A percentile compares a stretch with the other conserved stretches of the same genome.
Evolutionary conservation across 768 basidiomycete genomes (phyloP).

Genomic region (Crassisporium funariophilum): DNA sequence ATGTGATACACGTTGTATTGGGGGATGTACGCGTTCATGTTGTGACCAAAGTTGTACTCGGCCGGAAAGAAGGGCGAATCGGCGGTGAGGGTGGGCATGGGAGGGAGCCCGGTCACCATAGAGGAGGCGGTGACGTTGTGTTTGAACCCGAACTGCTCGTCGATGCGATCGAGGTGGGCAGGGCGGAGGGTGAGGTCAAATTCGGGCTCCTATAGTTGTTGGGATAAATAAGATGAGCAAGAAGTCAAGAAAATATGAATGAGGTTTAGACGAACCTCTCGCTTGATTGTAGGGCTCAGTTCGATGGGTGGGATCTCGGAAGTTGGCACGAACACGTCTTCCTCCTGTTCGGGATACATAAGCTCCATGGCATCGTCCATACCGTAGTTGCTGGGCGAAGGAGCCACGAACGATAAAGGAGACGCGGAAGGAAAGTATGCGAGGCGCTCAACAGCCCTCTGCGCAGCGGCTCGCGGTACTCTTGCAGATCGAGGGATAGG

Average conservation of each 20-base stretch:
- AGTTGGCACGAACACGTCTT: conserved; percentile 21
- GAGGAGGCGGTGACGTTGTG: conserved; percentile 2
- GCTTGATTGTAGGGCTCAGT: conserved; percentile 10
- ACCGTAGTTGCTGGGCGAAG: not conserved
- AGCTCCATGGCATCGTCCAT: too few relatives aligned
- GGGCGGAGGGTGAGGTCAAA: not conserved
- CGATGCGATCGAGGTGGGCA: conserved; percentile 18
- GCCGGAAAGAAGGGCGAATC: not conserved
- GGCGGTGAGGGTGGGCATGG: not conserved
- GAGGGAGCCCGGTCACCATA: not conserved
- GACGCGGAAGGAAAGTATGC: not conserved
- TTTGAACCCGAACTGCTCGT: conserved; percentile 18
- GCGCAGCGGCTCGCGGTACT: conserved; percentile 11
- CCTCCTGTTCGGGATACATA: too few relatives aligned
- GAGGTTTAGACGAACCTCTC: not conserved
- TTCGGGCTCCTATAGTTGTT: conserved; percentile 2
- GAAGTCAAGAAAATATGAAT: not conserved
- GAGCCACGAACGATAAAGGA: not conserved
- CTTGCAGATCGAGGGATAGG: too few relatives aligned
- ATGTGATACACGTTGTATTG: too few relatives aligned
- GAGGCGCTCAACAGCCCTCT: conserved; percentile 1
- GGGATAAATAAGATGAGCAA: conserved; percentile 1
- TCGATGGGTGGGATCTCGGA: conserved; percentile 25
- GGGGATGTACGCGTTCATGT: too few relatives aligned
- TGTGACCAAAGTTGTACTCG: too few relatives aligned